Conservation (phyloP, 2,329 filamentous ascomycete genomes). For the Verticillium nonalfalfae region DNA sequence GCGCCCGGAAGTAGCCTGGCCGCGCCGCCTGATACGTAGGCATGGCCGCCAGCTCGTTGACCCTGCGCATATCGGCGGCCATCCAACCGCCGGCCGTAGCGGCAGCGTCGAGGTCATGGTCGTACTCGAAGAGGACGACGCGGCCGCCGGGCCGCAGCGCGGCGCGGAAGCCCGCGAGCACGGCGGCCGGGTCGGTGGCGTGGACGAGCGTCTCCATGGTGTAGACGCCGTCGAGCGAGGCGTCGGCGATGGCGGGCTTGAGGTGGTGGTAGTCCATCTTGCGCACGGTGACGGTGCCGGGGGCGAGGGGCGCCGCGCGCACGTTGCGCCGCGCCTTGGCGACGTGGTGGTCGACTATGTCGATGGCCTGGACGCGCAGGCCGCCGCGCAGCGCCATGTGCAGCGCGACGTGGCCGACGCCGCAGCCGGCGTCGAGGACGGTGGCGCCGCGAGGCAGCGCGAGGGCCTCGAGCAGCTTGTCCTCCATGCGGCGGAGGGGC, state of each 20-base stretch:
- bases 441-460: constrained; percentile 27
- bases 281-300: constrained; percentile 27
- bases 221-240: constrained; percentile 43
- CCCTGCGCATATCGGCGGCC: constrained; percentile 22
- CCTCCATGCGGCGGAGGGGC: constrained; percentile 41
- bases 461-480: constrained; percentile 32
- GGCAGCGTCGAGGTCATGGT: constrained; percentile 27
- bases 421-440: constrained; percentile 47
- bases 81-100: constrained; percentile 9
- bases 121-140: constrained; percentile 39
- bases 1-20: constrained; percentile 28
- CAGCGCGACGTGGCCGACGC: constrained; percentile 41
- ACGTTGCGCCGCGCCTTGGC: constrained; percentile 34
- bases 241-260: constrained; percentile 13
- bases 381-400: constrained; percentile 37
- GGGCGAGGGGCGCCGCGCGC: constrained; percentile 20
- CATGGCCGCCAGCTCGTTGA: constrained; percentile 40
- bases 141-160: constrained; percentile 39
- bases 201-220: constrained; percentile 52
- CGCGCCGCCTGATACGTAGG: constrained; percentile 31
- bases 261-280: constrained; percentile 47
- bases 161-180: constrained; percentile 38
- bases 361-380: constrained; percentile 37
- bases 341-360: constrained; percentile 41
- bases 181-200: constrained; percentile 36